Evolutionary conservation across 2,329 filamentous ascomycete genomes (phyloP), one percentile per base, ranked within the genome.

Genomic region (Neofusicoccum parvum): DNA sequence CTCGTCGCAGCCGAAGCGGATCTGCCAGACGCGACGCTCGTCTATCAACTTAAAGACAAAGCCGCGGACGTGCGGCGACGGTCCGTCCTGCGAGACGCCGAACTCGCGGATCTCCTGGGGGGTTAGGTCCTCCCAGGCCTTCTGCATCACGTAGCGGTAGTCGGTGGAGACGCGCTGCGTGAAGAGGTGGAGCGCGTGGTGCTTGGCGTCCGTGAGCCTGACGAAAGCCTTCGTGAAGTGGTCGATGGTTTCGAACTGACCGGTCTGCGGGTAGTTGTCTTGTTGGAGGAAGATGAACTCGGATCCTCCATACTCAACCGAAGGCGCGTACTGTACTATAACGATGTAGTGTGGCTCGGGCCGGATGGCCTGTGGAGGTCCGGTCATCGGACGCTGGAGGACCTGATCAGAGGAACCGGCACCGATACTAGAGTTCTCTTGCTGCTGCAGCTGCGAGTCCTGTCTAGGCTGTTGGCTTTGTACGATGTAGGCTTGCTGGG

Each of bases 1-100:
- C 56, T 60, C 56, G 7, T 60, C 43, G 14, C 56, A 60, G 43
- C 56, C 56, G 17, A 60, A 60, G 23, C 27, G n/a, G 10, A 60
- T 20, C 17, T 46, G 41, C 43, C 23, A 36, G 15, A 5, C 7
- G 14, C 12, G 9, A 5, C 10, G 14, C 1, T 36, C 15, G 10
- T n/a, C 7, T 27, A 14, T 4, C 43, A 12, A 3, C 3, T 27
- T 17, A 2, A 46, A 12, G n/a, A 3, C 48, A n/a, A 48, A 48
- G 23, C 43, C 27, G 15, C 15, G 27, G 43, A 48, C 12, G 23
- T 48, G 32, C 5, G 56, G 56, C 27, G 56, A 60, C 9, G 15
- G 27, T 4, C 56, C 23, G 12, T 45, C 37, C 9, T 45, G 36
- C 14, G 20, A 34, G 20, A 58, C 12, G 14, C 54, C 54, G 15